Base-by-base conservation (phyloP, 768 basidiomycete species). In the Kwoniella pini region DNA sequence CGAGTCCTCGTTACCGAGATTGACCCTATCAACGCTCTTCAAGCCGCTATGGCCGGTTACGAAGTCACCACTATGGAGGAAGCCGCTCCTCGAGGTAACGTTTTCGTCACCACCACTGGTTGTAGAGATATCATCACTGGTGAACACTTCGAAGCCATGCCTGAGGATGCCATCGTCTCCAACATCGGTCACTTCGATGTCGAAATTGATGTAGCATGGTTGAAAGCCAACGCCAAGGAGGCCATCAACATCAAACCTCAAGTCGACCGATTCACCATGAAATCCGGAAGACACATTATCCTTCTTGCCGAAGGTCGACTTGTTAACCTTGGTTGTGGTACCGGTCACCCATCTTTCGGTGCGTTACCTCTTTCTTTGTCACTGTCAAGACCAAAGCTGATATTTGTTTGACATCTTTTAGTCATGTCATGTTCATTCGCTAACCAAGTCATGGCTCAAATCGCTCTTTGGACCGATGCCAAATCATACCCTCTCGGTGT, bases 351-450 rank as follows among this genome's bases (percentile, higher is more conserved):
- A 33, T 98, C 95, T 43, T 97, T 94, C 81, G 69, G 69, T 73
- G 27, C 54, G 68, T 64, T 13, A 19, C 12, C 19, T 55, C 22
- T 24, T 4, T 28, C 45, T 7, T 22, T 27, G 13, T 24, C 24
- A 12, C n/a, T n/a, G 19, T 12, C 10, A 43, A 56, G 21, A 38
- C 3, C 10, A 26, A 27, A 40, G 36, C 38, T 36, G 13, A 28
- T 30, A 44, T 27, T 24, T 30, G 11, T 43, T 28, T n/a, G 30
- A n/a, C n/a, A n/a, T 5, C 28, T 57, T 26, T 12, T 26, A 69
- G 96, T 99, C 82, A 99, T 99, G 96, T 98, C 95, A 17, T 98
- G 94, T 84, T 99, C 96, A 42, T 99, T 99, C 84, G 82, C 91
- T 78, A 99, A 99, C 85, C 96, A 99, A 81, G 90, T 93, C 64